Conservation (phyloP, 2,329 filamentous ascomycete genomes). For the Zymoseptoria passerinii region DNA sequence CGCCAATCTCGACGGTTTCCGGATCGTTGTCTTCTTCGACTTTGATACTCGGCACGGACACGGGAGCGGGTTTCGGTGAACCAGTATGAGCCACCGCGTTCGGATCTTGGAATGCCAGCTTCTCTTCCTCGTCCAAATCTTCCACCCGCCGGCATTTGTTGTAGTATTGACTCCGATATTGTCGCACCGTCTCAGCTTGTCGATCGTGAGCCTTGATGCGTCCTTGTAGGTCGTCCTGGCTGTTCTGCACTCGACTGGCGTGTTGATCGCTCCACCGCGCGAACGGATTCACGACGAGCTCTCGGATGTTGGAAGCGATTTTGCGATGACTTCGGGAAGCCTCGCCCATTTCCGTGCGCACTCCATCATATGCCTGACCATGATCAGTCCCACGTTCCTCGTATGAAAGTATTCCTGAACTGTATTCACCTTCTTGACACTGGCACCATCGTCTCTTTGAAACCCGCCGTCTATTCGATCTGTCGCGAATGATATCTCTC, state of each 20-base stretch:
- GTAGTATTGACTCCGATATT: conserved; percentile 92
- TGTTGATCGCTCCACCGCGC: conserved; percentile 94
- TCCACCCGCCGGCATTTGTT: conserved; percentile 97
- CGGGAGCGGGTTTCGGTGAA: conserved; percentile 40
- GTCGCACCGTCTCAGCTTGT: conserved; percentile 83
- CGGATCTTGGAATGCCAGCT: conserved; percentile 90
- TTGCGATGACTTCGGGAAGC: conserved; percentile 85
- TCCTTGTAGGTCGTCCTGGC: conserved; percentile 84
- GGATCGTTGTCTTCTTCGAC: conserved; percentile 63
- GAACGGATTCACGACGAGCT: conserved; percentile 91
- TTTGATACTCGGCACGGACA: conserved; percentile 74
- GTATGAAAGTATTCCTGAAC: background rate
- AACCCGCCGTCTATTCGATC: conserved; percentile 82
- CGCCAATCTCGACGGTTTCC: conserved; percentile 80
- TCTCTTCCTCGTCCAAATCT: conserved; percentile 96
- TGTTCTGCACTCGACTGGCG: conserved; percentile 81
- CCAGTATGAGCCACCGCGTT: conserved; percentile 39
- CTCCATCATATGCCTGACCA: conserved; percentile 78
- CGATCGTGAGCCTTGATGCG: conserved; percentile 90
- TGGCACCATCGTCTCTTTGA: conserved; percentile 85
- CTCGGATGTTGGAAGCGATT: conserved; percentile 91
- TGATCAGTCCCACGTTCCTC: conserved; percentile 6
- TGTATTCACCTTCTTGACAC: conserved; percentile 70
- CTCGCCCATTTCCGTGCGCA: conserved; percentile 86
- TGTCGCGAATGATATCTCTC: conserved; percentile 71